Percentiles rank a stretch among this genome's conserved stretches.
Evolutionary conservation across 768 basidiomycete genomes (phyloP).

Genomic region (Leucocoprinus birnbaumii): DNA sequence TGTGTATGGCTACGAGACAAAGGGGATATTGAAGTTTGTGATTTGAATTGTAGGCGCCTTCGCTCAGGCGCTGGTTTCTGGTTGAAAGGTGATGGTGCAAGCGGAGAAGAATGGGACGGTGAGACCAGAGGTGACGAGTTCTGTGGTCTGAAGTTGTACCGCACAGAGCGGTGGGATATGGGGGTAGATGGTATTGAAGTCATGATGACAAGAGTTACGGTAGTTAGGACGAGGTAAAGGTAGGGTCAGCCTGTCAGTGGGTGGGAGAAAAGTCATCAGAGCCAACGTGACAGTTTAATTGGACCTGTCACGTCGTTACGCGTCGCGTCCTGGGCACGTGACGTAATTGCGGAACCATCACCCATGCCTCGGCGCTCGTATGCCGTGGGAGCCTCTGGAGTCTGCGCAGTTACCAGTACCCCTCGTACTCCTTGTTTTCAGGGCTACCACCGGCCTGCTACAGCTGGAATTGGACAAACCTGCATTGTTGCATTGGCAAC

Average conservation of each 20-base stretch:
- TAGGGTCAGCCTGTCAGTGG: neutral
- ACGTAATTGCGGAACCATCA: neutral
- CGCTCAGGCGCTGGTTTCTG: slow-evolving; percentile 18
- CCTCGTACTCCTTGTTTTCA: too few relatives aligned
- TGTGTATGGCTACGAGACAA: slow-evolving; percentile 15
- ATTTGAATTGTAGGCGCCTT: slow-evolving; percentile 8
- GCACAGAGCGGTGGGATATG: slow-evolving; percentile 24
- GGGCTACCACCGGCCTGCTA: too few relatives aligned
- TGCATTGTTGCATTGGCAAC: too few relatives aligned
- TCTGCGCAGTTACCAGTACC: too few relatives aligned
- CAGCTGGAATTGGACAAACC: too few relatives aligned
- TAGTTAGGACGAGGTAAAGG: neutral
- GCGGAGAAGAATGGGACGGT: slow-evolving; percentile 43
- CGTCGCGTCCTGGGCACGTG: neutral
- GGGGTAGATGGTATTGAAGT: slow-evolving; percentile 32
- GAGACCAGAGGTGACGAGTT: slow-evolving; percentile 55
- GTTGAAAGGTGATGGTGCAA: slow-evolving; percentile 32
- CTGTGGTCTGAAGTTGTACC: slow-evolving; percentile 29
- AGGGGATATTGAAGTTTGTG: neutral
- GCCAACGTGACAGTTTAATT: slow-evolving; percentile 8
- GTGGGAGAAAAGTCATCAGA: neutral
- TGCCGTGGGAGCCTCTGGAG: too few relatives aligned
- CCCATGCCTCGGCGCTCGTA: too few relatives aligned
- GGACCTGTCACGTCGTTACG: slow-evolving; percentile 12
- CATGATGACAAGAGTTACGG: too few relatives aligned